Conservation (phyloP, 2,329 filamentous ascomycete genomes). For the Xylaria sp. region DNA sequence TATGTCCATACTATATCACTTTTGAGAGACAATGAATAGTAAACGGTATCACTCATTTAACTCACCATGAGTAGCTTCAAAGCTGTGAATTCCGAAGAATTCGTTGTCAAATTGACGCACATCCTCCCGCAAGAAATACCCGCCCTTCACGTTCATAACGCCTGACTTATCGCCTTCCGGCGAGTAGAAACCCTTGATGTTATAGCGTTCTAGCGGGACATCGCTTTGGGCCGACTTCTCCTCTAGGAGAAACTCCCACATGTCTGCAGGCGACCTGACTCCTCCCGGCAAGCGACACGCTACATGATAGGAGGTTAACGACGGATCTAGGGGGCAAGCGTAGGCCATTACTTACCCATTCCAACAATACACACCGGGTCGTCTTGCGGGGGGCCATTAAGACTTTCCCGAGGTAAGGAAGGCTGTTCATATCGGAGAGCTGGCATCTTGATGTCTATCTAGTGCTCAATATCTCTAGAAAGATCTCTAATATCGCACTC, state of each 20-base stretch:
- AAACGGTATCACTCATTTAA: not conserved
- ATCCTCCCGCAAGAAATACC: conserved; percentile 35
- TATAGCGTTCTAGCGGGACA: conserved; percentile 18
- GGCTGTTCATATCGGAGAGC: too few relatives aligned
- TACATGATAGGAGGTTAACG: not conserved
- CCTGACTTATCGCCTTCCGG: conserved; percentile 4
- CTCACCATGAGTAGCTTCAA: conserved; percentile 19
- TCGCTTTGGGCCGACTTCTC: conserved; percentile 13
- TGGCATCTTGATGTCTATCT: too few relatives aligned
- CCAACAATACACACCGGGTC: too few relatives aligned
- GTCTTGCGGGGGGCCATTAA: too few relatives aligned
- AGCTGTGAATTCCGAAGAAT: conserved; percentile 25
- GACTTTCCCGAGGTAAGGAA: too few relatives aligned
- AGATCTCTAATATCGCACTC: too few relatives aligned
- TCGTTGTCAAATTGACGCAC: conserved; percentile 22
- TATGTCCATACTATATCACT: too few relatives aligned
- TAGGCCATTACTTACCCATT: too few relatives aligned
- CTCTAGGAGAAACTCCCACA: conserved; percentile 26
- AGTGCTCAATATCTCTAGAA: too few relatives aligned
- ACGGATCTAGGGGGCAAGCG: not conserved
- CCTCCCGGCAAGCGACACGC: conserved; percentile 26
- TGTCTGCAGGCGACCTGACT: not conserved
- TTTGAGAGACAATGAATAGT: too few relatives aligned
- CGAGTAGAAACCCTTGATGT: conserved; percentile 27
- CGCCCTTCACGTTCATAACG: conserved; percentile 12